These are phyloP conservation scores for Bacidia gigantensis DNA, from an alignment of 495 filamentous ascomycete genomes.

Conservation along the genomic window DNA sequence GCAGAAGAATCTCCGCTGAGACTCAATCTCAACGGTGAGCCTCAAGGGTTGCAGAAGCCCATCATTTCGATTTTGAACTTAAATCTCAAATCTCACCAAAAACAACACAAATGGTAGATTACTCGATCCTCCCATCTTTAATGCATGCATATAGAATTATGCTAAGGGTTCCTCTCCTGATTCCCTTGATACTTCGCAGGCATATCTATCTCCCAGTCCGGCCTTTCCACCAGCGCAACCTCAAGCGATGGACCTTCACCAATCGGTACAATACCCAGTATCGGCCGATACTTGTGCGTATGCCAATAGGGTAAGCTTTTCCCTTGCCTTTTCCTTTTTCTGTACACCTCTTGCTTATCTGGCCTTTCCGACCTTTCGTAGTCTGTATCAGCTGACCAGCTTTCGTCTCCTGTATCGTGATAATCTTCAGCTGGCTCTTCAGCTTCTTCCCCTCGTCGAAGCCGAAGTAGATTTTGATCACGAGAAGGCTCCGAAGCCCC, in stretches of 20 bases:
- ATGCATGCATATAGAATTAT: too few species aligned
- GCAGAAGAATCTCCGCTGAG: too few species aligned
- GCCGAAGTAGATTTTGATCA: slow-evolving; percentile 6
- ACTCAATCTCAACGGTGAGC: too few species aligned
- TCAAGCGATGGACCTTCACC: slow-evolving; percentile 38
- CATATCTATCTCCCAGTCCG: slow-evolving; percentile 69
- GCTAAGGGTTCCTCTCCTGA: slow-evolving; percentile 41
- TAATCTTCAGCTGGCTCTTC: slow-evolving; percentile 26
- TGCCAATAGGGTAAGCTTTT: slow-evolving; percentile 45
- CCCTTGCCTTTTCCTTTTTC: slow-evolving; percentile 13
- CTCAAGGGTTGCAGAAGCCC: too few species aligned
- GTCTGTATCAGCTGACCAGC: too few species aligned
- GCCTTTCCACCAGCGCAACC: slow-evolving; percentile 77
- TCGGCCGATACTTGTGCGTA: slow-evolving; percentile 80
- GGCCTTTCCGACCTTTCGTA: too few species aligned
- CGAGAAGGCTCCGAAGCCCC: not conserved
- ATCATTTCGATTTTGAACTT: too few species aligned
- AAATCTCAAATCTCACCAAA: too few species aligned
- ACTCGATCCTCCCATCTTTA: too few species aligned
- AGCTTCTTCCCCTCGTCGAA: slow-evolving; percentile 25
- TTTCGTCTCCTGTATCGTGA: too few species aligned
- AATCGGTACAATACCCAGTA: slow-evolving; percentile 75
- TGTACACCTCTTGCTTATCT: too few species aligned
- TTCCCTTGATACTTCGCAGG: slow-evolving; percentile 57
- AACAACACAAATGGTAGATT: too few species aligned